Evolutionary conservation across 2,329 filamentous ascomycete species (phyloP), one percentile per base, ranked within the genome.

Genomic region (Onygenales sp.): DNA sequence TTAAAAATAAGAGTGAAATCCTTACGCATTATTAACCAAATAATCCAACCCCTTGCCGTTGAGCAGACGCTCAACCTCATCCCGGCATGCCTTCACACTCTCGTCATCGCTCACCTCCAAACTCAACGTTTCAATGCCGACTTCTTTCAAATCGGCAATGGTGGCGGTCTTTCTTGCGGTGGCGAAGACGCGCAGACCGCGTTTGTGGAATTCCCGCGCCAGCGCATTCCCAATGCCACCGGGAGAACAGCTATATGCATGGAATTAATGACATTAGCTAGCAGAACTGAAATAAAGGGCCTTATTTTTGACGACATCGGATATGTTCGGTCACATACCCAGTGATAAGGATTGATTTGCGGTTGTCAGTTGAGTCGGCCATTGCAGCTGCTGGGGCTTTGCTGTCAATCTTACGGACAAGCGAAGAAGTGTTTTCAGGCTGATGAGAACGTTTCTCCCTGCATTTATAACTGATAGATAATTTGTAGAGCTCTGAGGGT

Each of bases 211-310:
- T 60, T 82, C 78, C 14, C 73, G 70, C 1, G 80, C 79, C 11
- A 84, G 71, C 13, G 76, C 75, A 60, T 83, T 9, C 32, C 81
- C 81, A 56, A 84, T 82, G 51, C 78, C 77, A 40, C 79, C 78
- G 6, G 78, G 75, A 1, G 72, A 75, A 62, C 77, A 76, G 43
- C 74, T 74, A 27, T 34, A 52, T 36, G 39, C 17, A 21, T 34
- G 42, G n/a, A 27, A 34, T 54, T 45, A 52, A 32, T 50, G 9
- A 34, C 6, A 33, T 47, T 33, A 47, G 45, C 45, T 10, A 34
- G 11, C 21, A 11, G 9, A 10, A 11, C 43, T 32, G 3, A 27
- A 27, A 27, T 27, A 27, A 27, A 27, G 21, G 21, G 21, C 21
- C 21, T 27, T 4, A 27, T n/a, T 3, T 5, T 14, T 21, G 11